Evolutionary conservation across 148 eudicot genomes (phyloP).

Genomic region (Oxyria digyna): DNA sequence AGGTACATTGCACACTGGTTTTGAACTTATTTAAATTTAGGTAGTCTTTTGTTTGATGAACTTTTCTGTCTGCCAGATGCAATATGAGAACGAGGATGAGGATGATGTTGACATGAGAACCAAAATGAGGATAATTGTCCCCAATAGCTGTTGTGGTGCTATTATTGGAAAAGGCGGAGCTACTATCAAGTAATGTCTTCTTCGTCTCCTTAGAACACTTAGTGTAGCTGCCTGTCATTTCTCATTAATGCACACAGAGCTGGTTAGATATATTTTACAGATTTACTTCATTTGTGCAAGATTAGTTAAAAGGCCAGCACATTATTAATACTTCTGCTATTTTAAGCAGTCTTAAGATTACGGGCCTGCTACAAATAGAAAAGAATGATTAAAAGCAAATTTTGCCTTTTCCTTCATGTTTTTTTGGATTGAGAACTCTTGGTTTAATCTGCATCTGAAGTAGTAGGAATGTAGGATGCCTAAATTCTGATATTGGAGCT

Average conservation of each 20-base stretch:
- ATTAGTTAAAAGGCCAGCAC: background rate
- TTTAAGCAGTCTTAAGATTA: background rate
- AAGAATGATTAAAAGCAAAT: background rate
- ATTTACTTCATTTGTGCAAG: background rate
- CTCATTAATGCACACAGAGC: background rate
- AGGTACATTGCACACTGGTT: constrained; percentile 31
- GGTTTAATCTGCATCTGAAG: no score
- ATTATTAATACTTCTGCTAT: background rate
- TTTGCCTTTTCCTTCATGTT: background rate
- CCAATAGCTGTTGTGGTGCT: constrained; percentile 95
- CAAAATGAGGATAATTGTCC: constrained; percentile 70
- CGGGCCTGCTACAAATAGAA: background rate
- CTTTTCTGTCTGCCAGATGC: constrained; percentile 35
- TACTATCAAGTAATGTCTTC: constrained; percentile 51
- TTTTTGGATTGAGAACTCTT: background rate
- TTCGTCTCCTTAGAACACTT: background rate
- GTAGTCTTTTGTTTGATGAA: background rate
- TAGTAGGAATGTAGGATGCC: no score
- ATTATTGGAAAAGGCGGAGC: constrained; percentile 93
- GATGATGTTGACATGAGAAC: constrained; percentile 34
- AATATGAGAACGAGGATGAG: constrained; percentile 60
- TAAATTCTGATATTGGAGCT: background rate
- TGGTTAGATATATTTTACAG: background rate
- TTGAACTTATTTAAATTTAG: background rate
- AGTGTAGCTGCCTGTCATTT: constrained; percentile 3